Evolutionary conservation across 192 early-diverging fungal genomes (phyloP), one percentile per base, ranked within the genome.

Genomic region (Coemansia sp.): DNA sequence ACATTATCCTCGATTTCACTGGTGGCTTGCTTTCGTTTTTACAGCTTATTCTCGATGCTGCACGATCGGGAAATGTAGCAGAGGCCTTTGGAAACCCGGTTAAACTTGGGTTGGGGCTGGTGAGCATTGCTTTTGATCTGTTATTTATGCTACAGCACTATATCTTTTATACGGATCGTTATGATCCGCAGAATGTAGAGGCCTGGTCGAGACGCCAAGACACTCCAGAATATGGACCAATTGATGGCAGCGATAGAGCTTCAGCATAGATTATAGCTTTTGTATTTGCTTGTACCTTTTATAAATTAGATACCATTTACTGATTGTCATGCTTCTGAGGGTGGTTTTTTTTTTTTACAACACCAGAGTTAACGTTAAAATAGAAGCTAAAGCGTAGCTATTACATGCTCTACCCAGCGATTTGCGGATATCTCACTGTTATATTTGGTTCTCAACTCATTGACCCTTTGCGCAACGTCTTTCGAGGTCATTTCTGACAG

Each of bases 121-220:
- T 87, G 31, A 88, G 87, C 22, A 88, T 98, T 22, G 77, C 65
- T 2, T 98, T 96, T 77, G 94, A 96, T 56, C 34, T 92, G 7
- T 30, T 94, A 10, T 96, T 96, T 55, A 86, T 94, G 65, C 53
- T 78, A 8, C 94, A 96, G 65, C 92, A 94, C 62, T 96, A 90
- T 65, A 74, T 94, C 0, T 65, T 92, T 21, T 94, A 92, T 38
- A 70, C 71, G 3, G 65, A 70, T 21, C 48, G 77, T 7, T 58
- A 51, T 7, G 71, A 69, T 26, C 60, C 54, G 7, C 23, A 23
- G 28, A 59, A 75, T 23, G 47, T 73, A 3, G 76, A 78, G 49
- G 63, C 70, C 0, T 67, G 56, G 56, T 22, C 60, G 12, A 54
- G 52, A 10, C 49, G 44, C 44, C 62, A 64, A 7, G 21, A 16